Base-by-base conservation (phyloP, 768 basidiomycete genomes). In the Mycena kentingensis region DNA sequence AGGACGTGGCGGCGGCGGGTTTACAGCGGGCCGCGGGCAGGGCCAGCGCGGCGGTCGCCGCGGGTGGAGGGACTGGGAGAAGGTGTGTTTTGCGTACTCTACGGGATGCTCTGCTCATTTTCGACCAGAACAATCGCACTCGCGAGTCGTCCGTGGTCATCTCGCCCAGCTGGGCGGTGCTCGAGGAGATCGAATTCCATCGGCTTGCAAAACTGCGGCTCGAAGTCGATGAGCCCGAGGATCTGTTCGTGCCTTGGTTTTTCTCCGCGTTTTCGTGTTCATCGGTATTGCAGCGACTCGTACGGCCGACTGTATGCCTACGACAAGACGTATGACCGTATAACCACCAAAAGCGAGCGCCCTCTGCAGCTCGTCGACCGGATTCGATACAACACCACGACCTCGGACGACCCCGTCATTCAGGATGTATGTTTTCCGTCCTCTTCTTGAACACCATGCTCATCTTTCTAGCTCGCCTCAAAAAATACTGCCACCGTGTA, bases 141-240 rank as follows among this genome's bases (percentile, higher is more conserved):
- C 84, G 97, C 44, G 96, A 98, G 72, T 88, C 94, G 3, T 95
- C 93, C 1, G 92, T 99, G 51, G 88, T 87, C 22, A 96, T 99
- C 63, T 88, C 88, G 44, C 84, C 90, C 18, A 85, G 88, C 56
- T 99, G 97, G 97, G 73, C 78, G n/a, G 87, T 97, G 81, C 75
- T 97, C 42, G 97, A 99, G 72, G 97, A 99, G 74, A 87, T 99
- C 62, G 94, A 98, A 67, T 98, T 98, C 75, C 83, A 90, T 71
- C 86, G 96, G 46, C 77, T 99, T 52, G 73, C 85, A 12, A 99
- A 98, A 72, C 77, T 98, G 57, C 81, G 91, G 43, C 82, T 99
- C n/a, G 92, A 93, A 50, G 93, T 98, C 18, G 92, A 96, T 60
- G 88, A 92, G 34, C 90, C 87, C 11, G 92, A 97, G 63, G 85